Conservation (phyloP, 192 early-diverging fungal species). For the Phlyctochytrium arcticum region DNA sequence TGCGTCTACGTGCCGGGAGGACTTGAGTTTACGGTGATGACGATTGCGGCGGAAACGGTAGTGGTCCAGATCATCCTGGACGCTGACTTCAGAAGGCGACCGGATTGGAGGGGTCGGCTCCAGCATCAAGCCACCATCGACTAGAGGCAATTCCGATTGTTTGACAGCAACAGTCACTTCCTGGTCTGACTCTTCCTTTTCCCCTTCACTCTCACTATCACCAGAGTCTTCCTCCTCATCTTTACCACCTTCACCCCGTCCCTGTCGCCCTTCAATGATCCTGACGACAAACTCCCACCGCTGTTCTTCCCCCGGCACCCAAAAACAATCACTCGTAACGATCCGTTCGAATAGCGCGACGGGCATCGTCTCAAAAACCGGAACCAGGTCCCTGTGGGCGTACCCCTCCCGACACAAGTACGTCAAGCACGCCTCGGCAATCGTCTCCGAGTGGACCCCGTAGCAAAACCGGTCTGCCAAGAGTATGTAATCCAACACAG, state of each 20-base stretch:
- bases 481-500: slow-evolving; percentile 32
- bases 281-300: slow-evolving; percentile 29
- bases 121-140: not conserved
- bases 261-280: slow-evolving; percentile 12
- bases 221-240: not conserved
- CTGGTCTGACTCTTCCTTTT: not conserved
- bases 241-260: not conserved
- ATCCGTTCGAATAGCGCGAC: slow-evolving; percentile 33
- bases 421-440: slow-evolving; percentile 32
- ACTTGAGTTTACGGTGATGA: no score
- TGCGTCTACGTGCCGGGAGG: no score
- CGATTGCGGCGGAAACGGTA: not conserved
- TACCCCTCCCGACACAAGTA: slow-evolving; percentile 38
- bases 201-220: not conserved
- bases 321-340: slow-evolving; percentile 37
- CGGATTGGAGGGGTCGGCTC: not conserved
- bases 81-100: not conserved
- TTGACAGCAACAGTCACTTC: not conserved
- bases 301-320: slow-evolving; percentile 25
- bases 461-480: slow-evolving; percentile 35
- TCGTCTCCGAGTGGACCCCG: slow-evolving; percentile 29
- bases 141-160: not conserved
- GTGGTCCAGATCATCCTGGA: not conserved
- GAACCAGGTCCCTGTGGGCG: slow-evolving; percentile 1
- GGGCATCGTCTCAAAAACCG: slow-evolving; percentile 24